Conservation (phyloP, 306 rosid species). For the Lathyrus tuberosus region DNA sequence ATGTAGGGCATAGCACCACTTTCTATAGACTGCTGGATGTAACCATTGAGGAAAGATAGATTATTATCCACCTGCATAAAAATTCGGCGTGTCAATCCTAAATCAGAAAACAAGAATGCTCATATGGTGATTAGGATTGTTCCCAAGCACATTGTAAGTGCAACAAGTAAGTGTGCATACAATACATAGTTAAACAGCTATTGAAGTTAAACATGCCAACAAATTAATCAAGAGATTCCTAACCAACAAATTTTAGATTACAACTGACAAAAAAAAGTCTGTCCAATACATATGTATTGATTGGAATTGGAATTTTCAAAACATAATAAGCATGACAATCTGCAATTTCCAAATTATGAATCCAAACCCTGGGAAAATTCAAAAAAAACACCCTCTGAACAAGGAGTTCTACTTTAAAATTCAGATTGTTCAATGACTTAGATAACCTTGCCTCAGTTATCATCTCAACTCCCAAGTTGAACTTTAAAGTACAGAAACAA, state of each 20-base stretch:
- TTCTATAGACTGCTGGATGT: slow-evolving; percentile 64
- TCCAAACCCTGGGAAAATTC: not conserved
- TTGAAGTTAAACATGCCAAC: slow-evolving; percentile 6
- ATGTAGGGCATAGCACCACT: slow-evolving; percentile 81
- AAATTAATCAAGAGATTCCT: not conserved
- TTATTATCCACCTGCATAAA: slow-evolving; percentile 70
- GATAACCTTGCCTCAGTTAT: not conserved
- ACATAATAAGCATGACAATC: not conserved
- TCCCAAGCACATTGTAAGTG: slow-evolving; percentile 1
- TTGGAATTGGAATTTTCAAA: not conserved
- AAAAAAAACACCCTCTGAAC: not conserved
- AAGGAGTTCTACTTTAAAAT: not conserved
- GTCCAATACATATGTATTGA: slow-evolving; percentile 12
- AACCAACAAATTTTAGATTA: slow-evolving; percentile 17
- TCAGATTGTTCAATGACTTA: not conserved
- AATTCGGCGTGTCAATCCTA: slow-evolving; percentile 30
- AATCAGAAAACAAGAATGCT: slow-evolving; percentile 10
- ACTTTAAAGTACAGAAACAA: not conserved
- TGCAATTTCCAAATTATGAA: not conserved
- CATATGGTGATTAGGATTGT: not conserved
- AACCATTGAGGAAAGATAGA: slow-evolving; percentile 69
- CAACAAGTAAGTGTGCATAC: not conserved
- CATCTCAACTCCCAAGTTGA: not conserved
- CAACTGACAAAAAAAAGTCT: not conserved
- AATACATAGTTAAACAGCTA: slow-evolving; percentile 17